phyloP scores from a whole-genome alignment of 2,329 filamentous ascomycete species.

The Fusarium chaquense region DNA sequence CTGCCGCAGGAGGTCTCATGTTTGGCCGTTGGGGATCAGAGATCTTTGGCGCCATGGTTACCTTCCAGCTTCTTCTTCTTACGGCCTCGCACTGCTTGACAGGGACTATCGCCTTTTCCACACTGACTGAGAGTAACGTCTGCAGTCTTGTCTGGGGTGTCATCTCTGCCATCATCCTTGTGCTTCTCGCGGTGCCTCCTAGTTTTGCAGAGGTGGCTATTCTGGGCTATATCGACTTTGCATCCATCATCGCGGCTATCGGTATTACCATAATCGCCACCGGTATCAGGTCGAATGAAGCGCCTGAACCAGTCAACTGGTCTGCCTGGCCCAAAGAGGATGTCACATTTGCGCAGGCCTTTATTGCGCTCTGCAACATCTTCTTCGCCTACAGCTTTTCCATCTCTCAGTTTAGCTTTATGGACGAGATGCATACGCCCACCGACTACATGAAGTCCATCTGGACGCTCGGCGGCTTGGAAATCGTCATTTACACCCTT shows the following conservation, averaged over 20 bases:
- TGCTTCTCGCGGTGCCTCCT: slow-evolving; percentile 56
- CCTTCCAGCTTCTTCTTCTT: slow-evolving; percentile 72
- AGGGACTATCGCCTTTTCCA: slow-evolving; percentile 73
- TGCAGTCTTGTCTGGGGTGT: slow-evolving; percentile 57
- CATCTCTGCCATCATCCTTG: slow-evolving; percentile 55
- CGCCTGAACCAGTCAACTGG: slow-evolving; percentile 46
- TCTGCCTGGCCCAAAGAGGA: slow-evolving; percentile 55
- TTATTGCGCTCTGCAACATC: slow-evolving; percentile 73
- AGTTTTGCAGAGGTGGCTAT: slow-evolving; percentile 52
- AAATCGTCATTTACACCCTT: slow-evolving; percentile 71
- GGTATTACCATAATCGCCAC: slow-evolving; percentile 73
- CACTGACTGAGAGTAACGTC: slow-evolving; percentile 64
- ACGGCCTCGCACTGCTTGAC: slow-evolving; percentile 76
- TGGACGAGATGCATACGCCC: slow-evolving; percentile 61
- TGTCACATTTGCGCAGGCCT: slow-evolving; percentile 62
- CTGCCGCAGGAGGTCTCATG: slow-evolving; percentile 71
- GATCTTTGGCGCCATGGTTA: slow-evolving; percentile 67
- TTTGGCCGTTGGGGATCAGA: slow-evolving; percentile 68
- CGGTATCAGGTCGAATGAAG: slow-evolving; percentile 55
- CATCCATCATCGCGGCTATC: slow-evolving; percentile 62
- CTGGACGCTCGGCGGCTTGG: slow-evolving; percentile 68
- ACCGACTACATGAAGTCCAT: slow-evolving; percentile 62
- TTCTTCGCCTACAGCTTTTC: slow-evolving; percentile 72
- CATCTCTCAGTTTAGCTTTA: slow-evolving; percentile 59
- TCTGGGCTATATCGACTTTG: slow-evolving; percentile 46